A percentile compares a stretch with the other conserved stretches of the same genome.
Evolutionary conservation across 306 rosid species (phyloP).

Genomic region (Trichosanthes truncata): DNA sequence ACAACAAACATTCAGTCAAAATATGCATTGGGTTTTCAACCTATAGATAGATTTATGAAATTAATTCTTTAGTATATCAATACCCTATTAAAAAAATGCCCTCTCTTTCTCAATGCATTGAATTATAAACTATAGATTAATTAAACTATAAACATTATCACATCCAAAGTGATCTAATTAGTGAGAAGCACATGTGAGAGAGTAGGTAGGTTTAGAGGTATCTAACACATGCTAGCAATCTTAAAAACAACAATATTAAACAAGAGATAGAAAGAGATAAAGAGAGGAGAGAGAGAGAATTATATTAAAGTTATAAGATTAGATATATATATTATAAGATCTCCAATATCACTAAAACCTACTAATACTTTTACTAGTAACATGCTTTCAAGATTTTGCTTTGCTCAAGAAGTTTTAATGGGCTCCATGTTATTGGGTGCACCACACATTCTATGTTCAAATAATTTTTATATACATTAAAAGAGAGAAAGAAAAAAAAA

Average conservation of each 20-base stretch:
- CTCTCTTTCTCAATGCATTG: not conserved
- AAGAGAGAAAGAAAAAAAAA: not conserved
- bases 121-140: not conserved
- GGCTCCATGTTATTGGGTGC: slow-evolving; percentile 43
- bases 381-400: slow-evolving; percentile 28
- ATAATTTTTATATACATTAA: not conserved
- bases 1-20: slow-evolving; percentile 15
- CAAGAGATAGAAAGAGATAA: not conserved
- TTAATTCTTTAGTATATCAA: slow-evolving; percentile 2
- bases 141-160: not conserved
- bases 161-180: slow-evolving; percentile 3
- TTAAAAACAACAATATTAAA: slow-evolving; percentile 7
- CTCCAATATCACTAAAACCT: slow-evolving; percentile 15
- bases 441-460: slow-evolving; percentile 5
- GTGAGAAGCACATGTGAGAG: slow-evolving; percentile 40
- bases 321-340: slow-evolving; percentile 8
- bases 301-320: not conserved
- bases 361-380: slow-evolving; percentile 13
- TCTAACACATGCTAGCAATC: slow-evolving; percentile 37
- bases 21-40: slow-evolving; percentile 2
- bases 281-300: not conserved
- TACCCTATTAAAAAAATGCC: not conserved
- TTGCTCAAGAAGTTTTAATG: slow-evolving; percentile 23
- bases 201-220: slow-evolving; percentile 36
- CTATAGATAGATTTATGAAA: not conserved